These are phyloP conservation scores for Piromyces finnis DNA, from an alignment of 192 early-diverging fungal genomes.

Conservation along the genomic window DNA sequence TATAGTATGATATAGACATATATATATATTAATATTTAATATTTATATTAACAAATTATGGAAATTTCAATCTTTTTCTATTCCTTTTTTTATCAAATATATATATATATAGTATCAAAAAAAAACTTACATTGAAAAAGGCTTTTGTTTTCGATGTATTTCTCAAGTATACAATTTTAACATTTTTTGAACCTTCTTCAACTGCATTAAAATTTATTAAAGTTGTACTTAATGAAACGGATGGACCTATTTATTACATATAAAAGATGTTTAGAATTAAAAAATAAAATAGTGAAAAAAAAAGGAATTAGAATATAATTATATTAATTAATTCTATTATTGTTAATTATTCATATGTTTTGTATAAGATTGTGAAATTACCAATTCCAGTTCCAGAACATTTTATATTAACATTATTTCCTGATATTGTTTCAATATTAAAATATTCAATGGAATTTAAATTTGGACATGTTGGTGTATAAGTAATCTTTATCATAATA, in stretches of 20 bases:
- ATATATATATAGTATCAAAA: not conserved
- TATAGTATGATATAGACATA: not conserved
- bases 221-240: slow-evolving; percentile 19
- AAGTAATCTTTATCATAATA: slow-evolving; percentile 11
- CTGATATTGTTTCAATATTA: slow-evolving; percentile 33
- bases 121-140: slow-evolving; percentile 17
- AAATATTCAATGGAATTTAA: slow-evolving; percentile 30
- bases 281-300: no score
- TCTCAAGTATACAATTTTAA: slow-evolving; percentile 18
- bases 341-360: no score
- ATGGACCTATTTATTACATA: no score
- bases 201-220: slow-evolving; percentile 34
- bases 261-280: no score
- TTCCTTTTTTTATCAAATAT: slow-evolving; percentile 1
- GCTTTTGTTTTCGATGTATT: slow-evolving; percentile 17
- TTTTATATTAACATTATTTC: slow-evolving; percentile 21
- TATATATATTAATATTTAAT: not conserved
- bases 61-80: no score
- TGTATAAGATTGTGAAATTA: not conserved
- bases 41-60: slow-evolving; percentile 20
- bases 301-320: not conserved
- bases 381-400: slow-evolving; percentile 21
- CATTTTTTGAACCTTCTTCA: slow-evolving; percentile 10
- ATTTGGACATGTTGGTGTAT: slow-evolving; percentile 20
- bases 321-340: not conserved